Conservation (phyloP, 2,329 filamentous ascomycete genomes). For the Colletotrichum liaoningense region DNA sequence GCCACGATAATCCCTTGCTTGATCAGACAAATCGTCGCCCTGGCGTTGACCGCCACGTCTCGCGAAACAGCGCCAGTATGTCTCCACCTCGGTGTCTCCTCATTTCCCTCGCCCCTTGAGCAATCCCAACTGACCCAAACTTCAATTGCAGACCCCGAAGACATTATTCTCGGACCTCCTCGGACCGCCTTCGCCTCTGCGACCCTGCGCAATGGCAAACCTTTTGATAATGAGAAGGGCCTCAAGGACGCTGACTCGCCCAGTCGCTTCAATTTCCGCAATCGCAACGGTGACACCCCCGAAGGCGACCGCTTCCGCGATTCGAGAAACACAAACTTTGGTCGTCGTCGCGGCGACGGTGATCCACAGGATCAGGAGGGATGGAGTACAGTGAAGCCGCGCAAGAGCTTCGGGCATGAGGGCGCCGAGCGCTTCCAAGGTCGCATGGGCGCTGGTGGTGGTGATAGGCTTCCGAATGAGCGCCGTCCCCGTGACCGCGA, state of each 20-base stretch:
- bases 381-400: slow-evolving; percentile 79
- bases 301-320: slow-evolving; percentile 63
- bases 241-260: slow-evolving; percentile 62
- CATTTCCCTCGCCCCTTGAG: slow-evolving; percentile 5
- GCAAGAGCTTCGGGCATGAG: slow-evolving; percentile 79
- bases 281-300: slow-evolving; percentile 62
- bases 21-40: slow-evolving; percentile 65
- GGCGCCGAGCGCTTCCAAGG: slow-evolving; percentile 78
- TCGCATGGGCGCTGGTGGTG: slow-evolving; percentile 68
- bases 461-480: slow-evolving; percentile 55
- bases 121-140: slow-evolving; percentile 42
- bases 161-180: slow-evolving; percentile 87
- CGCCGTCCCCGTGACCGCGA: slow-evolving; percentile 64
- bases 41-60: slow-evolving; percentile 63
- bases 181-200: slow-evolving; percentile 85
- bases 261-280: slow-evolving; percentile 72
- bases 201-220: slow-evolving; percentile 62
- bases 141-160: slow-evolving; percentile 71
- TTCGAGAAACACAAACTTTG: slow-evolving; percentile 56
- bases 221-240: slow-evolving; percentile 64
- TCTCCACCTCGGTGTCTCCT: slow-evolving; percentile 33
- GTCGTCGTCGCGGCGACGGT: slow-evolving; percentile 66
- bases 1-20: slow-evolving; percentile 56
- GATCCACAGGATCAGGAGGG: slow-evolving; percentile 70
- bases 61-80: slow-evolving; percentile 69